Conservation (phyloP, 768 basidiomycete genomes). For the Xerocomus potaroensis region DNA sequence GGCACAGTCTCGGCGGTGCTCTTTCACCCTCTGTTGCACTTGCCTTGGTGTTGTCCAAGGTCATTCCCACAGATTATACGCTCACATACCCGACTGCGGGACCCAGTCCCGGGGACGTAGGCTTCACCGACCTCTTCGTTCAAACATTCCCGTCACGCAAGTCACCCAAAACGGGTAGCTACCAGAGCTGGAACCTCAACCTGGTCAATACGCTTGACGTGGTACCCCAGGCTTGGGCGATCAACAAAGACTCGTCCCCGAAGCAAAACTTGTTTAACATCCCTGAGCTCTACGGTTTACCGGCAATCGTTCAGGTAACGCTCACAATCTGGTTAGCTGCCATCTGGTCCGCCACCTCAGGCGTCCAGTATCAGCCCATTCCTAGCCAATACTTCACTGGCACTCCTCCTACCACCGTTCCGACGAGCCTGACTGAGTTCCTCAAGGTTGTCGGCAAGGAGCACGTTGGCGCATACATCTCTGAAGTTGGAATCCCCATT, state of each 20-base stretch:
- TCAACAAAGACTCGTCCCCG: not conserved
- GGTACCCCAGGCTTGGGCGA: not conserved
- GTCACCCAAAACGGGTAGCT: not conserved
- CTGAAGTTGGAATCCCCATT: not conserved
- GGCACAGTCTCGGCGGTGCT: constrained; percentile 12
- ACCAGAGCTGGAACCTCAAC: not conserved
- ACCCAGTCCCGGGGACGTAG: constrained; percentile 4
- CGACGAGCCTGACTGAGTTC: not conserved
- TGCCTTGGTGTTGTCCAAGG: constrained; percentile 1
- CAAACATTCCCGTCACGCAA: not conserved
- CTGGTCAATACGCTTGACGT: not conserved
- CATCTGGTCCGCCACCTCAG: not conserved
- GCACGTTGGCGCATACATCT: not conserved
- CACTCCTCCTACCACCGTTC: not conserved
- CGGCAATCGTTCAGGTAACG: not conserved
- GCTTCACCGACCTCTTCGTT: not conserved
- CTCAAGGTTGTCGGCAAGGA: not conserved
- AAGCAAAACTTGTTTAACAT: not conserved
- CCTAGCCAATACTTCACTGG: not conserved
- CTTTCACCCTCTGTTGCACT: constrained; percentile 14
- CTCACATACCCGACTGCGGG: constrained; percentile 3
- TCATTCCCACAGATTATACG: not conserved
- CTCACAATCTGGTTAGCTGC: not conserved
- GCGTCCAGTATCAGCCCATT: not conserved
- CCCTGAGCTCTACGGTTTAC: not conserved